These are phyloP conservation scores for Verticillium dahliae DNA, from an alignment of 2,329 filamentous ascomycete species.

Conservation along the genomic window DNA sequence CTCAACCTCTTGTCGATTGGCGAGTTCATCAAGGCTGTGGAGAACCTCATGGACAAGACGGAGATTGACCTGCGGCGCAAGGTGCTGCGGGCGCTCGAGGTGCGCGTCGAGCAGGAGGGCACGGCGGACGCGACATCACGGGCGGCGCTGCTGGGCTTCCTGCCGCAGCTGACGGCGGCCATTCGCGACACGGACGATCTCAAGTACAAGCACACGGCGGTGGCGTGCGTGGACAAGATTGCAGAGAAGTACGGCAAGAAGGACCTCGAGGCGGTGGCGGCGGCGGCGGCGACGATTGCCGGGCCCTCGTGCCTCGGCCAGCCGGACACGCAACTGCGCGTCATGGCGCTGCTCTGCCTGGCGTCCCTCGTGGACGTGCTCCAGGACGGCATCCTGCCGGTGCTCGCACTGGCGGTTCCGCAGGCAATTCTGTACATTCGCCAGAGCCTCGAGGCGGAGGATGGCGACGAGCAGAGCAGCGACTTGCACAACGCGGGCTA, in stretches of 20 bases:
- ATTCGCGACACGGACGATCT: conserved; percentile 67
- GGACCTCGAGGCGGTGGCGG: conserved; percentile 68
- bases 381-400: conserved; percentile 75
- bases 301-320: conserved; percentile 71
- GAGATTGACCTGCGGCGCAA: conserved; percentile 68
- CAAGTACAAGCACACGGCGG: conserved; percentile 74
- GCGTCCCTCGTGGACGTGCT: conserved; percentile 86
- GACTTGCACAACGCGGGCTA: conserved; percentile 78
- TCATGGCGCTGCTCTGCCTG: conserved; percentile 83
- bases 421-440: conserved; percentile 66
- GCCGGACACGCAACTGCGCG: conserved; percentile 62
- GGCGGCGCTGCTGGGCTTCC: conserved; percentile 66
- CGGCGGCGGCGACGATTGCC: conserved; percentile 70
- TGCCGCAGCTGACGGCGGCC: conserved; percentile 71
- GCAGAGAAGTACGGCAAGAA: conserved; percentile 94
- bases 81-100: conserved; percentile 73
- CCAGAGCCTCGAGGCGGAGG: conserved; percentile 48
- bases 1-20: conserved; percentile 77
- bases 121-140: conserved; percentile 64
- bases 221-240: conserved; percentile 88
- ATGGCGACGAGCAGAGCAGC: conserved; percentile 44
- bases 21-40: conserved; percentile 84
- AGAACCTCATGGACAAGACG: conserved; percentile 70
- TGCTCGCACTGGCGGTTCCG: conserved; percentile 70
- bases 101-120: conserved; percentile 68